Conservation (phyloP, 345 rosid genomes). For the Hypericum perforatum region DNA sequence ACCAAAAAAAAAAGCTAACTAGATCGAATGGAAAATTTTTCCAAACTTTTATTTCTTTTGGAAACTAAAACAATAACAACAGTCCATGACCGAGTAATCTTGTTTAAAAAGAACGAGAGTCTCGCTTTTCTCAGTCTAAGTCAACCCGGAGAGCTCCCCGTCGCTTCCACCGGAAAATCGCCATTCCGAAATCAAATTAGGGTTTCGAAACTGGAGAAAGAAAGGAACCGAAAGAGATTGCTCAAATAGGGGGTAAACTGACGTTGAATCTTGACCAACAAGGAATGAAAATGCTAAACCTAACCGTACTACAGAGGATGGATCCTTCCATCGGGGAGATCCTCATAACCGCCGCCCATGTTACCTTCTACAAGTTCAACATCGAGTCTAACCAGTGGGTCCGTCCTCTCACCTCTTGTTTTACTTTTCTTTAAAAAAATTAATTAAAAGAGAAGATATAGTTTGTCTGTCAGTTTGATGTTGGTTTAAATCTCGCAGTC, state of each 20-base stretch:
- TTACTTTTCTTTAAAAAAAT: neutral
- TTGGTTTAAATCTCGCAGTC: conserved; percentile 29
- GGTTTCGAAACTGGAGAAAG: conserved; percentile 12
- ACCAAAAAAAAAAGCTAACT: too few relatives aligned
- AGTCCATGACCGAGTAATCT: too few relatives aligned
- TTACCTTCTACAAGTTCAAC: too few relatives aligned
- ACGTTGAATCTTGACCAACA: conserved; percentile 66
- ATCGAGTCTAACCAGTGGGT: conserved; percentile 66
- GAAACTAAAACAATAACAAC: too few relatives aligned
- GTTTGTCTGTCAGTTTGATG: neutral
- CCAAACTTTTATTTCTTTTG: too few relatives aligned
- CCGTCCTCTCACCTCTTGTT: conserved; percentile 9
- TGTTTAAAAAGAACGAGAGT: too few relatives aligned
- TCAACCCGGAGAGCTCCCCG: too few relatives aligned
- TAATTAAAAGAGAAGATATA: neutral
- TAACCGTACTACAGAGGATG: conserved; percentile 60
- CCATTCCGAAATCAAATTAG: conserved; percentile 10
- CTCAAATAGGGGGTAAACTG: conserved; percentile 52
- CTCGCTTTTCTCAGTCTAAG: neutral
- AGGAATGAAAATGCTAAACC: conserved; percentile 59
- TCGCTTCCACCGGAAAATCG: conserved; percentile 17
- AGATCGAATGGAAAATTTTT: too few relatives aligned
- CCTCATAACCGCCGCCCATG: conserved; percentile 65
- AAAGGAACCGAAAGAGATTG: too few relatives aligned
- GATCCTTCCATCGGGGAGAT: conserved; percentile 65